A percentile compares a stretch with the other conserved stretches of the same genome.
These are phyloP conservation scores for Firmiana major DNA, from an alignment of 345 rosid species.

Conservation along the genomic window DNA sequence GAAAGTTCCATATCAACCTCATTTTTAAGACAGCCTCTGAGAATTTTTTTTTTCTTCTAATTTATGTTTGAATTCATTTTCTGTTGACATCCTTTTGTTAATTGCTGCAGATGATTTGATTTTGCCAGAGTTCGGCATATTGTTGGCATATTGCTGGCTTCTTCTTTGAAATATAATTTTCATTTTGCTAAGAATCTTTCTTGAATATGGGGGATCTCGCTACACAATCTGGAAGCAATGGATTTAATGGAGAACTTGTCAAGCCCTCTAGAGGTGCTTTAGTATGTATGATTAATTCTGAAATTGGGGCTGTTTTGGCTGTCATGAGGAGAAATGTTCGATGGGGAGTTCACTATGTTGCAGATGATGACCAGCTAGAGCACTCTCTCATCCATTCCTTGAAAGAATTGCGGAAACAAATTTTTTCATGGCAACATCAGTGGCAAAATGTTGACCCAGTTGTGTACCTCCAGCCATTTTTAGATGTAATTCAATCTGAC, in stretches of 20 bases:
- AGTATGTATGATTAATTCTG: constrained; percentile 64
- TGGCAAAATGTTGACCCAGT: constrained; percentile 54
- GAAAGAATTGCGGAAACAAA: constrained; percentile 59
- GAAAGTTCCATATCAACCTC: neutral
- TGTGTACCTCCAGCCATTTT: constrained; percentile 60
- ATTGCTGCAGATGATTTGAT: constrained; percentile 2
- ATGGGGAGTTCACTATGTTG: constrained; percentile 57
- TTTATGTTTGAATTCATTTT: constrained; percentile 6
- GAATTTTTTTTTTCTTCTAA: neutral
- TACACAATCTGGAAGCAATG: constrained; percentile 28
- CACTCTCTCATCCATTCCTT: constrained; percentile 69
- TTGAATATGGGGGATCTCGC: constrained; percentile 47
- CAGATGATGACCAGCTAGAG: constrained; percentile 66
- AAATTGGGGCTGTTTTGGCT: constrained; percentile 70
- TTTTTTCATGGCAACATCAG: constrained; percentile 52
- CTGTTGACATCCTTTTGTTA: neutral
- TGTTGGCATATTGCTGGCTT: neutral
- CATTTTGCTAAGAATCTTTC: constrained; percentile 24
- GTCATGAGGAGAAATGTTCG: constrained; percentile 79
- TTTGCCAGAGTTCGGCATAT: neutral
- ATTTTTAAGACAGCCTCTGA: neutral
- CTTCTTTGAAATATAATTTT: neutral
- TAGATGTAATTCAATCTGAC: constrained; percentile 67
- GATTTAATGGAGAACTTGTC: constrained; percentile 28
- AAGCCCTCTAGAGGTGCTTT: constrained; percentile 45